A percentile compares a stretch with the other conserved stretches of the same genome.
phyloP scores from a whole-genome alignment of 768 basidiomycete species.

The Hemileccinum rubropunctum region DNA sequence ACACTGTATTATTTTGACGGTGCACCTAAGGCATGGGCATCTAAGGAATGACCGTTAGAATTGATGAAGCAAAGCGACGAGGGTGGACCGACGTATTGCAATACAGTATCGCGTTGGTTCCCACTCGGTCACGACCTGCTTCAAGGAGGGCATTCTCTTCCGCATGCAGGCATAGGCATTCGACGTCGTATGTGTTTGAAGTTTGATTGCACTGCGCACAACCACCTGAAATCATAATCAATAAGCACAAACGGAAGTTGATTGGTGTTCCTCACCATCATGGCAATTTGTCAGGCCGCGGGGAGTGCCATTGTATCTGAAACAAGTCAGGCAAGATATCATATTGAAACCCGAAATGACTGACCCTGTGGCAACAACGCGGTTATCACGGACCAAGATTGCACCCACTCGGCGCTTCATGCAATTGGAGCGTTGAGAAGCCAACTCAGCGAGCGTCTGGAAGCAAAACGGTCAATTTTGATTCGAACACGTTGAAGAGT shows the following conservation, averaged over 20 bases:
- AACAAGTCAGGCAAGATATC: conserved; percentile 1
- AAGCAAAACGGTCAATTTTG: conserved; percentile 6
- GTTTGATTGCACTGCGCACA: conserved; percentile 76
- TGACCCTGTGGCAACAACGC: conserved; percentile 78
- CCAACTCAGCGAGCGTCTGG: conserved; percentile 85
- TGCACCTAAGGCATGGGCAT: conserved; percentile 97
- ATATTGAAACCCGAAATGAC: conserved; percentile 12
- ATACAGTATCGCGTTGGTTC: conserved; percentile 79
- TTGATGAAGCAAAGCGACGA: neutral
- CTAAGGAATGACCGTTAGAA: conserved; percentile 38
- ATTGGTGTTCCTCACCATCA: conserved; percentile 20
- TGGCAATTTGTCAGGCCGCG: conserved; percentile 85
- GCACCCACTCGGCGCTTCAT: conserved; percentile 98
- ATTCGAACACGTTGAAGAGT: neutral
- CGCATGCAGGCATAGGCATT: conserved; percentile 94
- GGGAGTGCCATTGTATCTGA: conserved; percentile 94
- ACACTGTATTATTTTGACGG: conserved; percentile 95
- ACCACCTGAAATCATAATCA: conserved; percentile 80
- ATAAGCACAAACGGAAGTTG: conserved; percentile 27
- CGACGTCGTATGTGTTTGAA: conserved; percentile 47
- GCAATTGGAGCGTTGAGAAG: conserved; percentile 88
- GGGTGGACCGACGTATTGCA: conserved; percentile 85
- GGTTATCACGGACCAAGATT: conserved; percentile 81
- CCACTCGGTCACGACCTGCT: conserved; percentile 89
- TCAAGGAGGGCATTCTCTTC: conserved; percentile 97